Percentiles rank a stretch among this genome's conserved stretches.
phyloP scores from a whole-genome alignment of 176 grass and related monocot species.

The Oryza glumipatula region DNA sequence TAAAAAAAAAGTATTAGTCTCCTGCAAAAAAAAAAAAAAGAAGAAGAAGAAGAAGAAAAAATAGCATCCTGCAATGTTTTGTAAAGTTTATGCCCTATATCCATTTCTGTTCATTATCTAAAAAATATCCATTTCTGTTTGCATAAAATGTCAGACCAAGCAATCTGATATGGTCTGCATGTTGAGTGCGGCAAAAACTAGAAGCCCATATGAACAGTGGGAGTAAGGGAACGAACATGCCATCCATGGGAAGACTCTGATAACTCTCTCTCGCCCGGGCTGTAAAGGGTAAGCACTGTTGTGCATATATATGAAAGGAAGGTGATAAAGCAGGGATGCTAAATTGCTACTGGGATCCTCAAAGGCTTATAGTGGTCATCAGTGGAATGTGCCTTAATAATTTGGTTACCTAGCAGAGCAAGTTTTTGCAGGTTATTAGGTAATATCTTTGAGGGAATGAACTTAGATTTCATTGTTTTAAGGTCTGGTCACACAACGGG shows the following conservation, averaged over 20 bases:
- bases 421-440: not conserved
- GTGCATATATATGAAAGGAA: slow-evolving; percentile 27
- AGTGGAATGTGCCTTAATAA: not conserved
- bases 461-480: not conserved
- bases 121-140: not conserved
- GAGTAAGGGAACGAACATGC: not conserved
- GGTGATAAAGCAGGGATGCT: not conserved
- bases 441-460: not conserved
- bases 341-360: not conserved
- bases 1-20: not conserved
- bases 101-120: not conserved
- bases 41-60: too few relatives aligned
- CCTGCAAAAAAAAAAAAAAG: too few relatives aligned
- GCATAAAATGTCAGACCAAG: not conserved
- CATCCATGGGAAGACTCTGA: not conserved
- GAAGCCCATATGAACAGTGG: not conserved
- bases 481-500: not conserved
- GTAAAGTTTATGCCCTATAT: not conserved
- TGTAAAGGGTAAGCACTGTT: slow-evolving; percentile 2
- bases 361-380: not conserved
- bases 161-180: not conserved
- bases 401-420: not conserved
- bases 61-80: not conserved
- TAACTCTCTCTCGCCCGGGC: not conserved
- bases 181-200: not conserved